Base-by-base conservation (phyloP, 441 rosid species). In the Pelargonium myrrhifolium region DNA sequence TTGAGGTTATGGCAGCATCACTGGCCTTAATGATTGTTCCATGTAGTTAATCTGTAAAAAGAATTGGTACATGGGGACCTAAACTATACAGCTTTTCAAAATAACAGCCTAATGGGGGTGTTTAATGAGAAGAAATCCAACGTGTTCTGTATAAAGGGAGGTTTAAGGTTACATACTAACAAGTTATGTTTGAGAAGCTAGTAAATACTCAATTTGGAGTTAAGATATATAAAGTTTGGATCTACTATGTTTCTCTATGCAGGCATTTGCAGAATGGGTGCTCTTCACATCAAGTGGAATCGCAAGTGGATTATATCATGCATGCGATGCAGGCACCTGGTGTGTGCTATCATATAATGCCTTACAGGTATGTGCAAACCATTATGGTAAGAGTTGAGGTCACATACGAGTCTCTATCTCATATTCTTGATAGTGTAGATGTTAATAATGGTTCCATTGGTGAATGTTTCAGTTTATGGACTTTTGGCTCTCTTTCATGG, bases 401-500 rank as follows among this genome's bases (percentile, higher is more conserved):
- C 9, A 37, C 40, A 37, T 37, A 37, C 40, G 8, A 37, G 10
- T 37, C 10, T n/a, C n/a, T n/a, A n/a, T 37, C 6, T 7, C 40
- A 37, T 37, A 37, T 37, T 37, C 40, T 37, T 37, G 40, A 37
- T 37, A 6, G 6, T 66, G 72, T 73, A 62, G 72, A 37, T 37
- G 9, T 47, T 47, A n/a, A 47, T n/a, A 47, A 51, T 51, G 58
- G 58, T 51, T 51, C 58, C 8, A 51, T 65, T 73, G 59, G 59
- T 65, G 65, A 64, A 68, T 72, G 68, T 77, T 81, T 80, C 95
- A 93, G 97, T 93, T 93, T 81, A 86, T 93, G 99, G 99, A 91
- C 82, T 93, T 93, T 71, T 93, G 99, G 99, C 96, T 91, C 70
- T 93, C 99, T 60, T 93, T 93, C 85, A 89, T 93, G 96, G 99